A percentile compares a stretch with the other conserved stretches of the same genome.
Evolutionary conservation across 2,329 filamentous ascomycete genomes (phyloP).

Genomic region (Fusarium coffeatum): DNA sequence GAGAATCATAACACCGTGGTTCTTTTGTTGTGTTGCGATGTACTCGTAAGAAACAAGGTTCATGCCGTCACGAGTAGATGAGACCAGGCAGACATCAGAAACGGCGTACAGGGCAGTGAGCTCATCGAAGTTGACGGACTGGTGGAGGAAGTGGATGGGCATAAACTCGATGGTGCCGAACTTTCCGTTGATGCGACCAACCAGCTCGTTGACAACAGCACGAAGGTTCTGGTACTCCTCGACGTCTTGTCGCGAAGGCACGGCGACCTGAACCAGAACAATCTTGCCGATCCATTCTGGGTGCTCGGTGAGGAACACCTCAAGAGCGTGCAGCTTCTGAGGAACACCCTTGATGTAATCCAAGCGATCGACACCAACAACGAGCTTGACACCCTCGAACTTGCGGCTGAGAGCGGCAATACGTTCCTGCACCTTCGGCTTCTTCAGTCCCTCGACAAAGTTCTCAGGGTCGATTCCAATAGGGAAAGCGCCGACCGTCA

Average conservation of each 20-base stretch:
- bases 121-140: slow-evolving; percentile 94
- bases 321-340: slow-evolving; percentile 94
- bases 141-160: slow-evolving; percentile 98
- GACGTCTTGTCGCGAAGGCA: slow-evolving; percentile 93
- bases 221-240: slow-evolving; percentile 98
- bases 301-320: slow-evolving; percentile 96
- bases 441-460: slow-evolving; percentile 88
- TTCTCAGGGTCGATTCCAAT: slow-evolving; percentile 99
- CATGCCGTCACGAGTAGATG: slow-evolving; percentile 98
- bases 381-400: slow-evolving; percentile 95
- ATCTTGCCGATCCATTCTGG: slow-evolving; percentile 99
- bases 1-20: slow-evolving; percentile 92
- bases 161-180: slow-evolving; percentile 98
- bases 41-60: slow-evolving; percentile 99
- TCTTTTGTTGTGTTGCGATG: slow-evolving; percentile 90
- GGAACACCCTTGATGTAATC: slow-evolving; percentile 99
- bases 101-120: slow-evolving; percentile 93
- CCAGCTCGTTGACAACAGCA: slow-evolving; percentile 94
- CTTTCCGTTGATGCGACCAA: slow-evolving; percentile 95
- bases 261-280: slow-evolving; percentile 93
- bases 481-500: slow-evolving; percentile 94
- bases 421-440: slow-evolving; percentile 86
- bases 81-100: slow-evolving; percentile 91
- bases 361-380: slow-evolving; percentile 94
- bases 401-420: slow-evolving; percentile 88